Base-by-base conservation (phyloP, 192 early-diverging fungal species). In the Radiomyces spectabilis region DNA sequence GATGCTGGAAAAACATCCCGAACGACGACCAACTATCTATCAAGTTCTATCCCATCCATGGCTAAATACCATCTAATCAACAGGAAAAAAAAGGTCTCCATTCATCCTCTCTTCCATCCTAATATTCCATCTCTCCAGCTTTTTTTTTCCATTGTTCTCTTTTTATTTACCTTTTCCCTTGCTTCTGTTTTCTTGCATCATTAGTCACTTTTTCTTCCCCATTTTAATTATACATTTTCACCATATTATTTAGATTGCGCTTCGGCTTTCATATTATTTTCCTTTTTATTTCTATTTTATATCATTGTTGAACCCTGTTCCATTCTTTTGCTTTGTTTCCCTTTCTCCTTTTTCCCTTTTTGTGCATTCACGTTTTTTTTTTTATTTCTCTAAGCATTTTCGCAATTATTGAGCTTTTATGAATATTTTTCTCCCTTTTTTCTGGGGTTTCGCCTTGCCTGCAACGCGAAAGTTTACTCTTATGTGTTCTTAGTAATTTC, bases 41-140 rank as follows among this genome's bases (percentile, higher is more conserved):
- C 58, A 83, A 53, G 75, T 85, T 2, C 49, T 65, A 10, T 52
- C 47, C 3, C 82, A 84, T 53, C 74, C 76, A 34, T 84, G 82
- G 82, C 53, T 83, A 39, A 59, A 44, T 55, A 76, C 43, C 26
- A 43, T 60, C 9, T 59, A 57, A 55, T 59, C 59, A 51, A 29
- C 51, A 12, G 38, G 42, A 61, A 61, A 61, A 61, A 60, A 53
- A 42, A 61, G 19, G n/a, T n/a, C n/a, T n/a, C n/a, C n/a, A n/a
- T n/a, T n/a, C n/a, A n/a, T n/a, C n/a, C n/a, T n/a, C n/a, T n/a
- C n/a, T n/a, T n/a, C n/a, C n/a, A n/a, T n/a, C n/a, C n/a, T n/a
- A n/a, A n/a, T n/a, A n/a, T n/a, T n/a, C n/a, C n/a, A n/a, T n/a
- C n/a, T n/a, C n/a, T n/a, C n/a, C n/a, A n/a, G n/a, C n/a, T n/a